Percentiles rank a stretch among this genome's conserved stretches.
Evolutionary conservation across 2,329 filamentous ascomycete genomes (phyloP).

Genomic region (Cladosporium sp.): DNA sequence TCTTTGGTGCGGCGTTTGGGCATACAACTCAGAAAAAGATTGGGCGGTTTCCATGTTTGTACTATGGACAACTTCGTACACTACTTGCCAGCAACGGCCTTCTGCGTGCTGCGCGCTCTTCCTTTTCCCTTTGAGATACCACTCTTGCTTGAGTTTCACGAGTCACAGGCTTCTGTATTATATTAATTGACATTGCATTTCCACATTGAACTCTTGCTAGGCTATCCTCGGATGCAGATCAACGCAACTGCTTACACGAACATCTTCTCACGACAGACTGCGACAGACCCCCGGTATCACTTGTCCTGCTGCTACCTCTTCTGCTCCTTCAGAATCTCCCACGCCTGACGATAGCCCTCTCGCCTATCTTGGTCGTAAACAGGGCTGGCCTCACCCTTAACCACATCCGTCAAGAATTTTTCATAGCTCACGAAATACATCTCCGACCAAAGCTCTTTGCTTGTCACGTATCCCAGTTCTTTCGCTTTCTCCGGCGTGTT

Average conservation of each 20-base stretch:
- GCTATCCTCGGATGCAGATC: background rate
- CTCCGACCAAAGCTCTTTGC: constrained; percentile 57
- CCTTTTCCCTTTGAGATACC: constrained; percentile 20
- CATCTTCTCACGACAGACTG: no score
- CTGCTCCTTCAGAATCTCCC: background rate
- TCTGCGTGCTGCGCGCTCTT: constrained; percentile 8
- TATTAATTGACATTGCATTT: constrained; percentile 15
- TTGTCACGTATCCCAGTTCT: constrained; percentile 52
- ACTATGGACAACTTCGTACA: constrained; percentile 1
- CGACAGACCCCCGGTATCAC: no score
- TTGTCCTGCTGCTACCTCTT: background rate
- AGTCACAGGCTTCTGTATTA: constrained; percentile 4
- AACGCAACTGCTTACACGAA: background rate
- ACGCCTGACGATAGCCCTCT: background rate
- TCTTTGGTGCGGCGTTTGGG: constrained; percentile 22
- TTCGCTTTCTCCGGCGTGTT: constrained; percentile 55
- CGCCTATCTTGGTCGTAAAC: background rate
- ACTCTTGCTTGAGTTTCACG: constrained; percentile 9
- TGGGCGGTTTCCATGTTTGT: constrained; percentile 18
- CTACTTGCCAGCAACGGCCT: background rate
- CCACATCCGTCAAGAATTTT: constrained; percentile 43
- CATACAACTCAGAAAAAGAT: constrained; percentile 14
- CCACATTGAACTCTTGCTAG: background rate
- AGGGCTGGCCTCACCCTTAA: constrained; percentile 40
- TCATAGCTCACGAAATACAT: constrained; percentile 44